phyloP scores from a whole-genome alignment of 345 rosid species.

The Pistacia integerrima region DNA sequence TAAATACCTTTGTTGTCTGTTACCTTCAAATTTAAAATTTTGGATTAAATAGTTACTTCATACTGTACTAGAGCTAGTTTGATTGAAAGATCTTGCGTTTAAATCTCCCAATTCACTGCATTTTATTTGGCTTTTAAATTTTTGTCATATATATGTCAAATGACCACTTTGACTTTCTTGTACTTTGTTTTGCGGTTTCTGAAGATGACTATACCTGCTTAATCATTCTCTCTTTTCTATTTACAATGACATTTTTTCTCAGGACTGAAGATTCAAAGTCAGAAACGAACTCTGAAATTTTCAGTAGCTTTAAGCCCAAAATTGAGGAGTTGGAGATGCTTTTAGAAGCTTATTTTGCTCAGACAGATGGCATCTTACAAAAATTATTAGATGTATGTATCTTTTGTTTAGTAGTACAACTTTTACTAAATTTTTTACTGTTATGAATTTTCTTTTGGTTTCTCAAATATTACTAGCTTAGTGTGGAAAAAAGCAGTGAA shows the following conservation, averaged over 20 bases:
- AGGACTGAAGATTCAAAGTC: conserved; percentile 36
- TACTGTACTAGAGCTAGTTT: too few relatives aligned
- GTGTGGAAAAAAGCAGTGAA: neutral
- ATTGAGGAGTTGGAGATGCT: conserved; percentile 62
- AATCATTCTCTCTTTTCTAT: neutral
- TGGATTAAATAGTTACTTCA: too few relatives aligned
- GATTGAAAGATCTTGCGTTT: too few relatives aligned
- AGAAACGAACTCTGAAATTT: conserved; percentile 23
- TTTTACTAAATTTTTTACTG: neutral
- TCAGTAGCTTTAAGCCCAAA: conserved; percentile 29
- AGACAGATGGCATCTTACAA: conserved; percentile 49
- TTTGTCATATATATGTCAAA: too few relatives aligned
- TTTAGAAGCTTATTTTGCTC: conserved; percentile 60
- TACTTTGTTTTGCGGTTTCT: neutral
- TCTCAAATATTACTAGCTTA: neutral
- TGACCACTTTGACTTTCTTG: too few relatives aligned
- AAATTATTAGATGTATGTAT: conserved; percentile 48
- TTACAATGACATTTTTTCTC: neutral
- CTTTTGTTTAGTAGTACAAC: neutral
- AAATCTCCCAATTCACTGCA: too few relatives aligned
- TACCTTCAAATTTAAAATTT: too few relatives aligned
- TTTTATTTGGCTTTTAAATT: too few relatives aligned
- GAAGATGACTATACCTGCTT: conserved; percentile 2
- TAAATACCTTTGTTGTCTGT: too few relatives aligned
- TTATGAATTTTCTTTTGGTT: neutral